Percentiles rank a stretch among this genome's conserved stretches.
Conservation (phyloP, 129 eudicot species). For the Flaveria robusta region DNA sequence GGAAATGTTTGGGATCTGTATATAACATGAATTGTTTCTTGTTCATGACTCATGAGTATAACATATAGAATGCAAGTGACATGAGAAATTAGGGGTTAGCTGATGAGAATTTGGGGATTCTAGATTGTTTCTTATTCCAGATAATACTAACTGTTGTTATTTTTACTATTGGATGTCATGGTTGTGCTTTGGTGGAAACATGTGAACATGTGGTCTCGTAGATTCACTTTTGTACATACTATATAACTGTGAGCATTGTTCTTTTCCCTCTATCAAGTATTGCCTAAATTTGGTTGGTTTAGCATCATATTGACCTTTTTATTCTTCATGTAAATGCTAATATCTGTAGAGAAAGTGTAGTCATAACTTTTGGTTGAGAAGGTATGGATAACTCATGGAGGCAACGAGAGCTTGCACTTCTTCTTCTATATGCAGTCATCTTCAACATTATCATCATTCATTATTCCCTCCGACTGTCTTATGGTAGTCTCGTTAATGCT, state of each 20-base stretch:
- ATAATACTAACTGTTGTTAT: no score
- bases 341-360: slow-evolving; percentile 2
- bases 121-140: no score
- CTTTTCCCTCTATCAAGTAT: not conserved
- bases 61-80: not conserved
- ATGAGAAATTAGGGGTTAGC: not conserved
- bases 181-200: no score
- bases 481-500: slow-evolving; percentile 44
- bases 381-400: slow-evolving; percentile 55
- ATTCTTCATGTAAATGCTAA: slow-evolving; percentile 13
- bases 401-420: slow-evolving; percentile 61
- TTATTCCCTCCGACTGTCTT: slow-evolving; percentile 78
- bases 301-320: not conserved
- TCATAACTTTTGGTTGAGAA: slow-evolving; percentile 3
- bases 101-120: not conserved
- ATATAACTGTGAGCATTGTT: no score
- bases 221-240: no score
- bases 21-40: not conserved
- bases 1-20: not conserved
- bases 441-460: slow-evolving; percentile 65
- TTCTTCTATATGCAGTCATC: slow-evolving; percentile 59
- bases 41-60: not conserved
- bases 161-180: no score
- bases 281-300: not conserved
- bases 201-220: slow-evolving; percentile 16